Evolutionary conservation across 768 basidiomycete species (phyloP).

Genomic region (Daedalea quercina): DNA sequence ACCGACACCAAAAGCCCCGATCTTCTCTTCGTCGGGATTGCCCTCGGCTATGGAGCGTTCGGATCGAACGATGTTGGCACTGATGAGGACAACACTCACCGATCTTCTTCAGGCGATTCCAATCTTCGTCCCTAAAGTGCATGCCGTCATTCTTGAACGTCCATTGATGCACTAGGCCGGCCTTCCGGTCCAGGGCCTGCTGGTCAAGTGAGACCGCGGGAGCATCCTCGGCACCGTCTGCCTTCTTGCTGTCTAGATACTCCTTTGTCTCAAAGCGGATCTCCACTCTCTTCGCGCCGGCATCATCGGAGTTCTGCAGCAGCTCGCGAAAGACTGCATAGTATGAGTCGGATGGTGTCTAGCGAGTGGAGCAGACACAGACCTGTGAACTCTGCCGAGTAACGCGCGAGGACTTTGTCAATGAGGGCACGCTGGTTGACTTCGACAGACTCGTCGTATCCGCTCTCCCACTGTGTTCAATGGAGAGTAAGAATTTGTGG

Average conservation of each 20-base stretch:
- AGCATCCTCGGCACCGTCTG: conserved; percentile 6
- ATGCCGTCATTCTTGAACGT: conserved; percentile 86
- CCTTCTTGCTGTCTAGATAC: conserved; percentile 31
- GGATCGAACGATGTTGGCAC: neutral
- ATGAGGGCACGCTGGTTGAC: conserved; percentile 96
- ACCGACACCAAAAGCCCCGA: conserved; percentile 93
- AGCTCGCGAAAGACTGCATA: conserved; percentile 68
- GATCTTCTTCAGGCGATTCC: conserved; percentile 86
- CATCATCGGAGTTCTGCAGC: conserved; percentile 94
- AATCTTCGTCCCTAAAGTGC: conserved; percentile 78
- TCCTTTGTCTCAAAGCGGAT: conserved; percentile 70
- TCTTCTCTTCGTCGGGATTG: conserved; percentile 91
- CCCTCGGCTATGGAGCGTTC: conserved; percentile 58
- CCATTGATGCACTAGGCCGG: conserved; percentile 68
- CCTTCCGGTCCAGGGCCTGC: conserved; percentile 54
- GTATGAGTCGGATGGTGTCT: neutral
- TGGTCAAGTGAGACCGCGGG: neutral
- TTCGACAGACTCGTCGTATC: conserved; percentile 77
- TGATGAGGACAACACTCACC: conserved; percentile 30
- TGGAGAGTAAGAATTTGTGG: neutral
- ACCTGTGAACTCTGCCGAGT: conserved; percentile 91
- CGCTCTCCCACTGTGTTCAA: conserved; percentile 40
- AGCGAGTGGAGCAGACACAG: conserved; percentile 2
- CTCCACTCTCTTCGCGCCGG: conserved; percentile 66
- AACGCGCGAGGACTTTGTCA: conserved; percentile 93